A percentile compares a stretch with the other conserved stretches of the same genome.
Evolutionary conservation across 805 yeast species (phyloP).

Genomic region (Dipodascus albidus): DNA sequence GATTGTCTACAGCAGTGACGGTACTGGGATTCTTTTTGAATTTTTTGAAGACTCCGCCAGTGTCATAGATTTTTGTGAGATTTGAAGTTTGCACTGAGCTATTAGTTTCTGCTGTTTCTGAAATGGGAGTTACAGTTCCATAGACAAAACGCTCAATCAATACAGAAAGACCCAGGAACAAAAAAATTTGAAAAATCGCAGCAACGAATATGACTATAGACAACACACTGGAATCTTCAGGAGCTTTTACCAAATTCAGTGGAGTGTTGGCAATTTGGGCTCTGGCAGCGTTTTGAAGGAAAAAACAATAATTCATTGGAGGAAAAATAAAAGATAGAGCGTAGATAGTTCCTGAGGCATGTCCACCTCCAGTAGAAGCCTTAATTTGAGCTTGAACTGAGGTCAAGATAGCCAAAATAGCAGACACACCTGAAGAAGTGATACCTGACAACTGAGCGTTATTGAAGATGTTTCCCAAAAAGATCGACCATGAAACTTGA

Average conservation of each 20-base stretch:
- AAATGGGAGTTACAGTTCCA: conserved; percentile 14
- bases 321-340: conserved; percentile 24
- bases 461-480: conserved; percentile 22
- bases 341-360: conserved; percentile 17
- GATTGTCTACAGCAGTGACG: conserved; percentile 23
- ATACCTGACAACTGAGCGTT: conserved; percentile 26
- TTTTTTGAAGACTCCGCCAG: conserved; percentile 5
- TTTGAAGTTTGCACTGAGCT: conserved; percentile 17
- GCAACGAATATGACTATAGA: conserved; percentile 21
- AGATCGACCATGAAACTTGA: conserved; percentile 22
- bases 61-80: conserved; percentile 19
- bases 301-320: conserved; percentile 26
- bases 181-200: conserved; percentile 23
- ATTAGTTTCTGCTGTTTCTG: conserved; percentile 6
- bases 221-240: conserved; percentile 19
- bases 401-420: conserved; percentile 22
- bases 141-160: conserved; percentile 18
- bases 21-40: conserved; percentile 4
- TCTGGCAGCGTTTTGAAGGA: conserved; percentile 22
- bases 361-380: conserved; percentile 14
- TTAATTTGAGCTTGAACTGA: conserved; percentile 21
- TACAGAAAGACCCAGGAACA: conserved; percentile 19
- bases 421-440: conserved; percentile 22
- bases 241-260: conserved; percentile 16
- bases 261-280: conserved; percentile 19